These are phyloP conservation scores for Plasmodium billcollinsi DNA, from an alignment of 169 alveolate genomes.

Conservation along the genomic window DNA sequence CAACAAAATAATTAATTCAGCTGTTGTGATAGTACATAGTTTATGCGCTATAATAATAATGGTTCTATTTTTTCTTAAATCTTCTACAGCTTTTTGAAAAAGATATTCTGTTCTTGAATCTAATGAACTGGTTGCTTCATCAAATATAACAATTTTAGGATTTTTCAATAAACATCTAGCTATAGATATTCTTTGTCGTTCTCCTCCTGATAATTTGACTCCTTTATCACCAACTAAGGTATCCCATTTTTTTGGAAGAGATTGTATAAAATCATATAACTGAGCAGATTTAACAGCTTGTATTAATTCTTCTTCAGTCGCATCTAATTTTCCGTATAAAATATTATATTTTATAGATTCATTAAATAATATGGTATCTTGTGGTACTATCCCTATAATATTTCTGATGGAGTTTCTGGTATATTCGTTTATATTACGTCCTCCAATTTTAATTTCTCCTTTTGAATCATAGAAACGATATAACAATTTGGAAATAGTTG, in stretches of 20 bases:
- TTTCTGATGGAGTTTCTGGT: slow-evolving; percentile 79
- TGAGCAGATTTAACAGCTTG: slow-evolving; percentile 92
- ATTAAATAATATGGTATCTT: slow-evolving; percentile 93
- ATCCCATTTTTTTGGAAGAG: slow-evolving; percentile 90
- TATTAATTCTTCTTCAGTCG: slow-evolving; percentile 85
- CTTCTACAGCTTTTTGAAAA: slow-evolving; percentile 84
- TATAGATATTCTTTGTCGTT: slow-evolving; percentile 97
- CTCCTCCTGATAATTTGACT: slow-evolving; percentile 97
- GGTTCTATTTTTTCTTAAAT: slow-evolving; percentile 87
- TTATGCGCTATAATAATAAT: slow-evolving; percentile 94
- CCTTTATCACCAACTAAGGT: slow-evolving; percentile 98
- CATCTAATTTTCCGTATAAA: slow-evolving; percentile 90
- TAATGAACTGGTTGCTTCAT: slow-evolving; percentile 98
- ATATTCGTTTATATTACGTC: slow-evolving; percentile 66
- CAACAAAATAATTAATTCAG: slow-evolving; percentile 89
- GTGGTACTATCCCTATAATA: slow-evolving; percentile 89
- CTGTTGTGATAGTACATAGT: slow-evolving; percentile 89
- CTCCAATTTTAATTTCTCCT: slow-evolving; percentile 84
- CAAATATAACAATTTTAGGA: slow-evolving; percentile 95
- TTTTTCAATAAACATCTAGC: slow-evolving; percentile 96
- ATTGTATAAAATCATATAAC: slow-evolving; percentile 87
- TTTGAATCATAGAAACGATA: slow-evolving; percentile 83
- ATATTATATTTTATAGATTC: slow-evolving; percentile 92
- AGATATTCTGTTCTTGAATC: slow-evolving; percentile 92
- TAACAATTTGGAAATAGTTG: slow-evolving; percentile 81